phyloP scores from a whole-genome alignment of 1,284 basidiomycete species.

The Ustilago shanxiensis region DNA sequence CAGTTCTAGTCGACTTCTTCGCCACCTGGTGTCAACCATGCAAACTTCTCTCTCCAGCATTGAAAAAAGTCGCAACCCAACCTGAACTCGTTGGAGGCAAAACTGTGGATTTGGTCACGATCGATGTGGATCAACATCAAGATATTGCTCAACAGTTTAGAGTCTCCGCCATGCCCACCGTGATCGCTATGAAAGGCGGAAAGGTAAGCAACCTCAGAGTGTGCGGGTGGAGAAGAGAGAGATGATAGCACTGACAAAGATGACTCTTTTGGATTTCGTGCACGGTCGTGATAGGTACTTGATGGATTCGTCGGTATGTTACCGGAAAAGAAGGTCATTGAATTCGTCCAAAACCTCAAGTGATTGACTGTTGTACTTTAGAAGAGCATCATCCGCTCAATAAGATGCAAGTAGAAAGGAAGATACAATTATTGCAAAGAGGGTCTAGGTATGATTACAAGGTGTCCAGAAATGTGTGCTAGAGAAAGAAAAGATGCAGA shows the following conservation, averaged over 20 bases:
- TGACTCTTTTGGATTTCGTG: background rate
- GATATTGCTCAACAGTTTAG: slow-evolving; percentile 51
- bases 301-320: slow-evolving; percentile 58
- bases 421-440: slow-evolving; percentile 11
- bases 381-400: too few relatives aligned
- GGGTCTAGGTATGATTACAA: background rate
- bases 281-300: slow-evolving; percentile 14
- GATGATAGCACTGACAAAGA: background rate
- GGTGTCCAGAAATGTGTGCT: background rate
- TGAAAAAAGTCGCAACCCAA: slow-evolving; percentile 45
- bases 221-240: too few relatives aligned
- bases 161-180: slow-evolving; percentile 59
- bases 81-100: slow-evolving; percentile 41
- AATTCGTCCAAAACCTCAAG: slow-evolving; percentile 55
- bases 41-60: slow-evolving; percentile 58
- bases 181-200: slow-evolving; percentile 54
- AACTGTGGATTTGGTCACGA: slow-evolving; percentile 49
- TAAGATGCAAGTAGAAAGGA: background rate
- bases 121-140: slow-evolving; percentile 57
- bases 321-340: slow-evolving; percentile 52
- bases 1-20: slow-evolving; percentile 59
- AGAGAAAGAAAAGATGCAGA: background rate
- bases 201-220: slow-evolving; percentile 40
- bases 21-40: slow-evolving; percentile 63
- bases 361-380: background rate